A percentile compares a stretch with the other conserved stretches of the same genome.
These are phyloP conservation scores for Osmozyma mogii DNA, from an alignment of 805 yeast genomes.

Conservation along the genomic window DNA sequence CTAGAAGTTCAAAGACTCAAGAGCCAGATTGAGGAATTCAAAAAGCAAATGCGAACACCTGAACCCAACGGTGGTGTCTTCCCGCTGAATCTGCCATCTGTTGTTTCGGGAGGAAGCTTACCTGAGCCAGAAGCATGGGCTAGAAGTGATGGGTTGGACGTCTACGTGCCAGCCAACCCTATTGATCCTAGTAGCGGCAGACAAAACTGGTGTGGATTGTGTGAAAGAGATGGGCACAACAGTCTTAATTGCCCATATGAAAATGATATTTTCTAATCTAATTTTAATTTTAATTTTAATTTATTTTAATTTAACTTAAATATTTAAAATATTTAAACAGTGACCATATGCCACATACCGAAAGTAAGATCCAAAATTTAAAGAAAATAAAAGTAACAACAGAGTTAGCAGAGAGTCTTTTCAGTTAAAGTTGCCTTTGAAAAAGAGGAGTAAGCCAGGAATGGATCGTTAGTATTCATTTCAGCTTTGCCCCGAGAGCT, in stretches of 20 bases:
- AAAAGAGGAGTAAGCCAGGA: no score
- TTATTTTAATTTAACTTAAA: no score
- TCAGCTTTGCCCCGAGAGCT: no score
- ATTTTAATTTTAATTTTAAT: background rate
- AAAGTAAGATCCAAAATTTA: no score
- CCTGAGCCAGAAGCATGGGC: slow-evolving; percentile 2
- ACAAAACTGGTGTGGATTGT: slow-evolving; percentile 81
- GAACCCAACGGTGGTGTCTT: slow-evolving; percentile 1
- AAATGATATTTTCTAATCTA: slow-evolving; percentile 40
- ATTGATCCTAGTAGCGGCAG: slow-evolving; percentile 71
- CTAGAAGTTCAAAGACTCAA: background rate
- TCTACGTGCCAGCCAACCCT: slow-evolving; percentile 40
- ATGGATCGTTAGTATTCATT: no score
- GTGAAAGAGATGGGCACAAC: slow-evolving; percentile 86
- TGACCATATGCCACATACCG: no score
- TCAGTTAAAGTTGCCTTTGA: no score
- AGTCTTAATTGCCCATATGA: slow-evolving; percentile 86
- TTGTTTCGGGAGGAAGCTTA: background rate
- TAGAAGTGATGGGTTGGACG: slow-evolving; percentile 26
- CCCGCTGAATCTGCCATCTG: background rate
- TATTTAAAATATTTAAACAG: no score
- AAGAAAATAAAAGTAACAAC: no score
- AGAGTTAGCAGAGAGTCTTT: no score
- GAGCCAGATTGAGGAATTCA: slow-evolving; percentile 15
- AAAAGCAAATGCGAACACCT: slow-evolving; percentile 6